Evolutionary conservation across 352 stramenopile genomes (phyloP), one percentile per base, ranked within the genome.

Genomic region (Pythium angustatum): DNA sequence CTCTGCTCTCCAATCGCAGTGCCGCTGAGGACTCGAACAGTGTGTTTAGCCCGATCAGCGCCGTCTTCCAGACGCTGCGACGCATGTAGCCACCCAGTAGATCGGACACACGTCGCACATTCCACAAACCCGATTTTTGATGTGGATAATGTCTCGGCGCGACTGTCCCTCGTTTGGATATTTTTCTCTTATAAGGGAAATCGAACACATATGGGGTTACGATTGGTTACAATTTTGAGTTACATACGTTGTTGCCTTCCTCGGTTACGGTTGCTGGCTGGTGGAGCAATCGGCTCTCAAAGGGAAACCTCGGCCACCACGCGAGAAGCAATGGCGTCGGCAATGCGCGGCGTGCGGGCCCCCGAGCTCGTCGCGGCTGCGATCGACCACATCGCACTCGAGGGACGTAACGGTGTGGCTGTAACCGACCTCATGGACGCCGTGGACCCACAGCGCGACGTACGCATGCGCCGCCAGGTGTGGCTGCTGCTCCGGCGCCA

Each of bases 331-430:
- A 50, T 50, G 41, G 54, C 55, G 54, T 49, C 53, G 38, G 54
- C 43, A 27, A 8, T 24, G 56, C 48, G 53, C 15, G 30, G 40
- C 24, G 57, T 58, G 64, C 75, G 68, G 9, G 75, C 77, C 28
- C 69, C 72, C 22, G 74, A 79, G 68, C 70, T 92, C 43, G 77
- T 77, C 38, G 81, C 81, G 33, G 71, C 73, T 5, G 85, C 77
- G 36, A 76, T 91, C 66, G 81, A 93, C 66, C 64, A 84, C 62
- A 70, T 91, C 24, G 77, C 84, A 27, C 71, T 91, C 0, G 84
- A 88, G 62, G 81, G 84, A 14, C 57, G 68, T 26, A 49, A 62
- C 0, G 84, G 84, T 17, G 48, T 89, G 11, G 71, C 75, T 2
- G 34, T 92, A 0, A 40, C 58, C 9, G 55, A 52, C 9, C 45